Base-by-base conservation (phyloP, 768 basidiomycete genomes). In the Hirschioporus abietinus region DNA sequence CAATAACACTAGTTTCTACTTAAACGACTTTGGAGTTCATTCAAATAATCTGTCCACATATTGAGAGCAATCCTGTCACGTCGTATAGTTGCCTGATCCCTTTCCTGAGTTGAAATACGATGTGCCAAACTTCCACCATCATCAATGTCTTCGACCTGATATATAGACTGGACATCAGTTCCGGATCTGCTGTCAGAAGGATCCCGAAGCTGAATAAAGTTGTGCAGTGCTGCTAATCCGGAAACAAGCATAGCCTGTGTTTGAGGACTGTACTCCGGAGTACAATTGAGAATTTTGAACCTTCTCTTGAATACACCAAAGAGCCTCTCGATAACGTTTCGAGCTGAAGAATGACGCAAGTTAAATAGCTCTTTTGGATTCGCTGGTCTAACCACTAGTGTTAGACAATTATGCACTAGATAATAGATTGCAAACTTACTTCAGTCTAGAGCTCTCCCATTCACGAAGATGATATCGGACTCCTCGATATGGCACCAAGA, bases 391-490 rank as follows among this genome's bases (percentile, higher is more conserved):
- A n/a, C n/a, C n/a, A n/a, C n/a, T n/a, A n/a, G n/a, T 1, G 52
- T 7, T 7, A 36, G 35, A 36, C 15, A 15, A 15, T 36, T 36
- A 36, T 7, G 15, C 7, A 7, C 7, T 36, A 36, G 35, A n/a
- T 36, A 36, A 15, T 36, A 36, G 15, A 36, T 7, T n/a, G n/a
- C n/a, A 15, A 15, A 27, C 70, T 64, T 52, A 70, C 71, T 63
- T 27, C 20, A 64, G 20, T 59, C 42, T 34, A 20, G 26, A 68
- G 23, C 34, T 63, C 12, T 27, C 76, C 75, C 77, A 78, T 64
- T 80, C 78, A 57, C 59, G 35, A 9, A 79, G 67, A 66, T 80
- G 78, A 68, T 79, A 80, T 1, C 71, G 70, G 0, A 75, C 71
- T 35, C 71, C 70, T 10, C 73, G 71, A 66, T 72, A 77, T 8